A percentile compares a stretch with the other conserved stretches of the same genome.
These are phyloP conservation scores for Corylus heterophylla DNA, from an alignment of 306 rosid species.

Conservation along the genomic window DNA sequence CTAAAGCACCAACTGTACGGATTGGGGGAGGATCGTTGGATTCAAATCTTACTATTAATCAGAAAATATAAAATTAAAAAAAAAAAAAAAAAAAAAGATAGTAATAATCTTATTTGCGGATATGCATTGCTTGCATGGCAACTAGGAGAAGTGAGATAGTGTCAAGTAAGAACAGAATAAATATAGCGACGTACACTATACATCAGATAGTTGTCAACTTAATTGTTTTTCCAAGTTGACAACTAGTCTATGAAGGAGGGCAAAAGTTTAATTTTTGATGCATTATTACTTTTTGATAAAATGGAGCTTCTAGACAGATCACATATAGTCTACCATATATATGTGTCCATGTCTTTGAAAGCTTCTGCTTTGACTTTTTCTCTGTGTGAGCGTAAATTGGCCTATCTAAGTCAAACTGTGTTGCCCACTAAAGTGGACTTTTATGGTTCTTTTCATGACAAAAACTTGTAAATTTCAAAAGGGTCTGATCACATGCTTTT, in stretches of 20 bases:
- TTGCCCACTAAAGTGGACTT: constrained; percentile 55
- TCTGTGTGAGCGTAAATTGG: constrained; percentile 8
- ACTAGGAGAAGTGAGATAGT: not conserved
- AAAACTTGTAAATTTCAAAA: constrained; percentile 25
- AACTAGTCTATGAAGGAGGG: constrained; percentile 1
- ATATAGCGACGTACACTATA: not conserved
- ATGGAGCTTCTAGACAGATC: too few species aligned
- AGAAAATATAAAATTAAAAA: too few species aligned
- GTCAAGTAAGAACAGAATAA: not conserved
- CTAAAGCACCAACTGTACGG: too few species aligned
- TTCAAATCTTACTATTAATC: too few species aligned
- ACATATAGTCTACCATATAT: too few species aligned
- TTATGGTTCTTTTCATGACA: constrained; percentile 2
- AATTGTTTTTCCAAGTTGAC: not conserved
- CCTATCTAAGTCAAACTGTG: constrained; percentile 40
- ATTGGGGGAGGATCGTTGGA: too few species aligned
- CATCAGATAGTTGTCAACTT: not conserved
- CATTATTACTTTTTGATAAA: not conserved
- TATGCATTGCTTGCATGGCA: too few species aligned
- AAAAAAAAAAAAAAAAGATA: too few species aligned
- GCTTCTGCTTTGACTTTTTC: constrained; percentile 26
- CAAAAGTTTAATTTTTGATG: not conserved
- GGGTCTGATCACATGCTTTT: constrained; percentile 36
- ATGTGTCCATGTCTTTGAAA: constrained; percentile 12
- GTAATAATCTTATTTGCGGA: too few species aligned